Percentiles rank a stretch among this genome's conserved stretches.
Evolutionary conservation across 768 basidiomycete species (phyloP).

Genomic region (Sporobolomyces roseus): DNA sequence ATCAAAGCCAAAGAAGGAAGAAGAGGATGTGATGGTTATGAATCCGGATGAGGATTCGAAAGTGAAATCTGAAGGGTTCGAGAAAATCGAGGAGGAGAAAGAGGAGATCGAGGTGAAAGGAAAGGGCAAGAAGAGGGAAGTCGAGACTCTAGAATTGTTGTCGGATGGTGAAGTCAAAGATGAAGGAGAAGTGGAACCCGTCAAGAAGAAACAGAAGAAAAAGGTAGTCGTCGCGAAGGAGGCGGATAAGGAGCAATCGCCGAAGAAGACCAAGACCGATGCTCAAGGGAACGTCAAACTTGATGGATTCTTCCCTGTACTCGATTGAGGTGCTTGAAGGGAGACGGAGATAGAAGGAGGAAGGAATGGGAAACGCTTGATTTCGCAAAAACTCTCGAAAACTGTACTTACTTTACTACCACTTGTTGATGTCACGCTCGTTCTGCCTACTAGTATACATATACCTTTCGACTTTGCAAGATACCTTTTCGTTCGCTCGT

Average conservation of each 20-base stretch:
- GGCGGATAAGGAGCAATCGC: too few species aligned
- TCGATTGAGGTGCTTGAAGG: too few species aligned
- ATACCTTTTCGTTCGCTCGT: too few species aligned
- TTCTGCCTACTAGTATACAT: too few species aligned
- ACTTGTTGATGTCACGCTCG: too few species aligned
- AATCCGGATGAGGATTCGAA: constrained; percentile 60
- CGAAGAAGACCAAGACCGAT: background rate
- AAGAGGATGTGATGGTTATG: constrained; percentile 55
- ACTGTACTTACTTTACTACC: too few species aligned
- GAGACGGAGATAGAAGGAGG: too few species aligned
- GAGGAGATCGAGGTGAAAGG: constrained; percentile 44
- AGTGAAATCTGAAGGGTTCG: constrained; percentile 49
- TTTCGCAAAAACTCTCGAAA: too few species aligned
- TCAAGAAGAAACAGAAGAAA: background rate
- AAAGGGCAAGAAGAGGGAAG: background rate
- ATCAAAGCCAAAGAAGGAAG: background rate
- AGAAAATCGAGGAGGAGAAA: constrained; percentile 61
- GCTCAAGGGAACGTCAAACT: background rate
- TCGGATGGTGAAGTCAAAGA: background rate
- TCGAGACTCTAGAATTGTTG: constrained; percentile 5
- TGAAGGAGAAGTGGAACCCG: background rate
- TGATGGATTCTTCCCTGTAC: constrained; percentile 4
- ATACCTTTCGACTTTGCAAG: too few species aligned
- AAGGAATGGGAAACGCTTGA: too few species aligned
- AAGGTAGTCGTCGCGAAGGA: background rate